Conservation (phyloP, 2,329 filamentous ascomycete species). For the Chaetomium sp. region DNA sequence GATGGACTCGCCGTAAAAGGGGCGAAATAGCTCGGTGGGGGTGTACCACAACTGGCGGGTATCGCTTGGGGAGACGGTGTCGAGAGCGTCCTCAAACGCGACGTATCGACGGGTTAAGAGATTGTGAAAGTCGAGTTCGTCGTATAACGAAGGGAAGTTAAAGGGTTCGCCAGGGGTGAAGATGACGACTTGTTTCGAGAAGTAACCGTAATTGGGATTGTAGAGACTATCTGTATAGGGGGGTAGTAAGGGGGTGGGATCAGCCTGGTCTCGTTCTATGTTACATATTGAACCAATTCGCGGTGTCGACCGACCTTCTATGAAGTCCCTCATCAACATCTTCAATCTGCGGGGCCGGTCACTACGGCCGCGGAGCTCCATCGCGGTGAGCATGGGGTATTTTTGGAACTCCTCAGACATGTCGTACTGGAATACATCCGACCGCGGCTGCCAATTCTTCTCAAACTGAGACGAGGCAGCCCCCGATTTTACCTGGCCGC, state of each 20-base stretch:
- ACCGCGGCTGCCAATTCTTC: constrained; percentile 81
- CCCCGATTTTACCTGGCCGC: constrained; percentile 8
- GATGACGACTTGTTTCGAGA: constrained; percentile 93
- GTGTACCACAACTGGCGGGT: constrained; percentile 96
- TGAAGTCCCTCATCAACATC: constrained; percentile 96
- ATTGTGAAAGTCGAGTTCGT: constrained; percentile 79
- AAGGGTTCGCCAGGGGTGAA: constrained; percentile 91
- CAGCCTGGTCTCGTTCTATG: background rate
- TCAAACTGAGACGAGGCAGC: constrained; percentile 40
- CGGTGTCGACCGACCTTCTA: constrained; percentile 60
- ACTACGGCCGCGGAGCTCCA: constrained; percentile 62
- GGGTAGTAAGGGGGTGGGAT: background rate
- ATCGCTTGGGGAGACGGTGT: constrained; percentile 61
- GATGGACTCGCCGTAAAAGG: constrained; percentile 94
- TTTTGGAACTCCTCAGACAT: constrained; percentile 71
- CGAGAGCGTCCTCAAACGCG: constrained; percentile 83
- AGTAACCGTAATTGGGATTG: constrained; percentile 92
- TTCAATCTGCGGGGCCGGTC: constrained; percentile 83
- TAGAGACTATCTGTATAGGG: constrained; percentile 75
- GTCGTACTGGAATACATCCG: constrained; percentile 66
- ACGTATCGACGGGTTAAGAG: constrained; percentile 74
- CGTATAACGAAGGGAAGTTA: constrained; percentile 71
- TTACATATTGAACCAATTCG: background rate
- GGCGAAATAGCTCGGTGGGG: constrained; percentile 91
- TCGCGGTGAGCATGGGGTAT: constrained; percentile 80